Evolutionary conservation across 2,329 filamentous ascomycete genomes (phyloP), one percentile per base, ranked within the genome.

Genomic region (Arthroderma sp.): DNA sequence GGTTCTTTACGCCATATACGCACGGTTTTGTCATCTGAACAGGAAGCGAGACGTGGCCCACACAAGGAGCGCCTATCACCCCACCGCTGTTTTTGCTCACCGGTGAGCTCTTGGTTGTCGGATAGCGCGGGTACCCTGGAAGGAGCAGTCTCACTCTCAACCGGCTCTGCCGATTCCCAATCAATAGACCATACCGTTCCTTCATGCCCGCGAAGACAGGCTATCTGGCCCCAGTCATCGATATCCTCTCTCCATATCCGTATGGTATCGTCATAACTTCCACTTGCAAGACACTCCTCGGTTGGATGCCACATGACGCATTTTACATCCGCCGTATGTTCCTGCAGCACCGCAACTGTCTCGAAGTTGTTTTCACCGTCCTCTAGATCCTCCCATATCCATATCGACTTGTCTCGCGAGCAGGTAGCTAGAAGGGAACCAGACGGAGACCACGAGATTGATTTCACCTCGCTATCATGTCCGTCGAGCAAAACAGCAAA

Each of bases 301-400:
- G 80, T 78, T 0, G 86, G 86, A 60, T 91, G 88, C 91, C 91
- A 98, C 2, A 80, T 78, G 1, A 98, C 85, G 51, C 80, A 86
- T 63, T 98, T 98, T 53, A 98, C 88, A 65, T 98, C 91, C 22
- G 85, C 88, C 39, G 88, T 83, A 61, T 98, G 91, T 66, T 96
- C 91, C 64, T 85, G 86, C 57, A 96, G 73, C 43, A 96, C 89
- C 0, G 89, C 91, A 10, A 96, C 80, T 1, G 91, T 96, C 72
- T 98, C 91, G 70, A 88, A 96, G 61, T 96, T 91, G 61, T 94
- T 89, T 45, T 94, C 88, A 10, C 82, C 83, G 53, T 84, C 82
- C 45, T 69, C 67, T 44, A 95, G 76, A 61, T 96, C 91, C 65
- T 98, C 91, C 91, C 91, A 98, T 55, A 98, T 86, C 91, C 91